A percentile compares a stretch with the other conserved stretches of the same genome.
Evolutionary conservation across 495 filamentous ascomycete genomes (phyloP).

Genomic region (Immersiella caudata): DNA sequence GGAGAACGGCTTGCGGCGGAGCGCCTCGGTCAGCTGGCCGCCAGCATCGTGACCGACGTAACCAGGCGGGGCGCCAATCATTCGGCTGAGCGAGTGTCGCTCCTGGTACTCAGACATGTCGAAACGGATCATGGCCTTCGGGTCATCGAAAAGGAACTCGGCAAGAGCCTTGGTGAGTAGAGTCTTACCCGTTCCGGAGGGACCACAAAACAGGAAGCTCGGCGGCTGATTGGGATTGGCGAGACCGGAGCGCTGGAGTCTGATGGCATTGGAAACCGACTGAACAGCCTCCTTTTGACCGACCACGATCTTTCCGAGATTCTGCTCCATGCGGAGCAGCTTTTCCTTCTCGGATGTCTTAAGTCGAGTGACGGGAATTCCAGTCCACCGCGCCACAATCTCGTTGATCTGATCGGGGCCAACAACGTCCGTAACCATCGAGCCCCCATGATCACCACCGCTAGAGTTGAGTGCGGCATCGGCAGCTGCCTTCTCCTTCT

Average conservation of each 20-base stretch:
- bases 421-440: constrained; percentile 88
- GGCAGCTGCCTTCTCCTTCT: constrained; percentile 73
- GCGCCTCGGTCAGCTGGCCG: constrained; percentile 90
- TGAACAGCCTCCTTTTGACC: constrained; percentile 95
- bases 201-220: constrained; percentile 97
- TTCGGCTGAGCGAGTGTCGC: constrained; percentile 90
- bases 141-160: constrained; percentile 97
- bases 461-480: constrained; percentile 72
- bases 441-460: constrained; percentile 59
- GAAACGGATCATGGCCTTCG: constrained; percentile 97
- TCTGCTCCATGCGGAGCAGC: constrained; percentile 89
- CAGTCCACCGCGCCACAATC: constrained; percentile 94
- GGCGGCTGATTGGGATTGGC: constrained; percentile 94
- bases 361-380: constrained; percentile 91
- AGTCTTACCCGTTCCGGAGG: constrained; percentile 97
- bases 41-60: constrained; percentile 97
- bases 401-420: constrained; percentile 99
- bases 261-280: constrained; percentile 92
- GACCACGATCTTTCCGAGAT: constrained; percentile 79
- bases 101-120: constrained; percentile 99
- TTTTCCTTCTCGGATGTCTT: constrained; percentile 98
- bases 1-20: constrained; percentile 93
- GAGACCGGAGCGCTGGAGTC: constrained; percentile 90
- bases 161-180: constrained; percentile 94
- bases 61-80: constrained; percentile 96